Base-by-base conservation (phyloP, 2,329 filamentous ascomycete species). In the Aspergillus sp. region DNA sequence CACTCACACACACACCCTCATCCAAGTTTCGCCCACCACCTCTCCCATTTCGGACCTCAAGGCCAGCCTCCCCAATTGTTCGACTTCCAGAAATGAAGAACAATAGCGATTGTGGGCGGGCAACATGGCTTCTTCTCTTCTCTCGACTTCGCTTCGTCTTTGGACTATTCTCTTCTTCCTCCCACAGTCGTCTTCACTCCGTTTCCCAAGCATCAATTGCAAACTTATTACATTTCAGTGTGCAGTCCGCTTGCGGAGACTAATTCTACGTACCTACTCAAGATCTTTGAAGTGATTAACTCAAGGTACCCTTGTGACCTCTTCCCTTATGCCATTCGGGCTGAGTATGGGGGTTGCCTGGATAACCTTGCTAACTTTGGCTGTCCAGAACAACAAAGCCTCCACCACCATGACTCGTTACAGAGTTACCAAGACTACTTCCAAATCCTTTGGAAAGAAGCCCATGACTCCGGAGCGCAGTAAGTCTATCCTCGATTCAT, bases 11-110 rank as follows among this genome's bases (percentile, higher is more conserved):
- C n/a, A n/a, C 3, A 13, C 24, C 34, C 27, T 22, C 19, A 5
- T 17, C 15, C 13, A 24, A 17, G 15, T 22, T 50, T 11, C 17
- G 27, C 27, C 34, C 37, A 34, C 20, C 39, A 44, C 24, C 15
- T 30, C 40, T 34, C 56, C 53, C 27, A 45, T 50, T 57, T 33
- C 7, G 30, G 57, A 57, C 39, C 37, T 56, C 55, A 55, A 61
- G 57, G 56, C 61, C 62, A 63, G 51, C 62, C 62, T 12, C 62
- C 45, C 46, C n/a, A 57, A 60, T 64, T 60, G 54, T 60, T 40
- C 7, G 40, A 42, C n/a, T 8, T 19, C 44, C 33, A 19, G 7
- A 20, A 33, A 27, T 15, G 41, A 54, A 56, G 51, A 51, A 63
- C 61, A 53, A 56, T 47, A 49, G 51, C 27, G 12, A 30, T 40